Percentiles rank a stretch among this genome's conserved stretches.
Evolutionary conservation across 2,329 filamentous ascomycete genomes (phyloP).

Genomic region (Chrysoporthe deuterocubensis): DNA sequence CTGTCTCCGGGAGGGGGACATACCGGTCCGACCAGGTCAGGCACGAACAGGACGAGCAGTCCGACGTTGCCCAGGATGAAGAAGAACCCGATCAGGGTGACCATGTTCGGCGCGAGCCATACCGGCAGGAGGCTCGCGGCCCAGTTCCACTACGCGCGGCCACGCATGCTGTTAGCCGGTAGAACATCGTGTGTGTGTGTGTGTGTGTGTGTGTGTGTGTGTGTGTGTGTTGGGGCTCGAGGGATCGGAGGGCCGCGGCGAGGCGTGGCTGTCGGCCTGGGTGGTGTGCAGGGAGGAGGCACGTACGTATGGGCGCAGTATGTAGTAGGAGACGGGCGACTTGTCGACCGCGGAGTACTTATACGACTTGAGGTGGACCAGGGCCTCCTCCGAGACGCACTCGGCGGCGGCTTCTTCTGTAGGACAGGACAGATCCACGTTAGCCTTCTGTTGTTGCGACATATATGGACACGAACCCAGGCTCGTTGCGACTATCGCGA

Average conservation of each 20-base stretch:
- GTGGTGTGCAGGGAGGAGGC: constrained; percentile 19
- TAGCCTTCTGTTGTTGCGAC: constrained; percentile 7
- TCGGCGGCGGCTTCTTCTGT: constrained; percentile 63
- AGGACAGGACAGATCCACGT: not conserved
- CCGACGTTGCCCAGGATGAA: constrained; percentile 88
- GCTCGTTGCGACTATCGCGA: not conserved
- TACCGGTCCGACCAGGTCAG: constrained; percentile 88
- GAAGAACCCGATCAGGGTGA: constrained; percentile 91
- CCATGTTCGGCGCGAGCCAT: constrained; percentile 98
- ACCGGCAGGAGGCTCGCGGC: constrained; percentile 89
- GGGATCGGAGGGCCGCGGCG: constrained; percentile 21
- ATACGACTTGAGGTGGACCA: constrained; percentile 91
- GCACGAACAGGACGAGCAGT: constrained; percentile 76
- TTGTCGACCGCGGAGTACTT: constrained; percentile 98
- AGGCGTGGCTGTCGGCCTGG: constrained; percentile 23
- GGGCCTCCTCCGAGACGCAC: constrained; percentile 85
- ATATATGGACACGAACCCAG: constrained; percentile 16
- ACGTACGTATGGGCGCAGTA: constrained; percentile 92
- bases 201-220: too few species aligned
- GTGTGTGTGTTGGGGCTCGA: not conserved
- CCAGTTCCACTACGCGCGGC: constrained; percentile 81
- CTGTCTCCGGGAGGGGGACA: constrained; percentile 39
- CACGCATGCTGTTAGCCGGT: constrained; percentile 27
- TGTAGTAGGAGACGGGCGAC: constrained; percentile 89
- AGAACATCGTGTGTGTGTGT: constrained; percentile 7